These are phyloP conservation scores for Suillus bovinus DNA, from an alignment of 768 basidiomycete genomes.

Conservation along the genomic window DNA sequence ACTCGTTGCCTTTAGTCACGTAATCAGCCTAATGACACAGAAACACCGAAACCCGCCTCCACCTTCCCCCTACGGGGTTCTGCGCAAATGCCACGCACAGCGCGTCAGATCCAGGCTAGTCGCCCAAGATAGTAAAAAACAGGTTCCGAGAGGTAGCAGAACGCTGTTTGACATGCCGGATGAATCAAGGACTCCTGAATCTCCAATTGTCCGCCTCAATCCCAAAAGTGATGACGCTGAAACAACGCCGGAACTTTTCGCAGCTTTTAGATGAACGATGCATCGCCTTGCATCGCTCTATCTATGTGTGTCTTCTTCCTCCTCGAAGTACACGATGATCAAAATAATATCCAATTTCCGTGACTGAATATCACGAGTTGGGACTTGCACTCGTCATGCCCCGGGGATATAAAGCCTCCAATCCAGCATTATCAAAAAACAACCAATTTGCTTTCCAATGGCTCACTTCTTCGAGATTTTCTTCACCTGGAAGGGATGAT, in stretches of 20 bases:
- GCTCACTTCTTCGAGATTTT: conserved; percentile 54
- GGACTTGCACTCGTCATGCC: conserved; percentile 16
- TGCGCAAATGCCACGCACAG: not conserved
- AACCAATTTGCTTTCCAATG: conserved; percentile 25
- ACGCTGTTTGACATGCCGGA: conserved; percentile 5
- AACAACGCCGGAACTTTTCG: conserved; percentile 2
- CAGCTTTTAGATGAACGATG: conserved; percentile 4
- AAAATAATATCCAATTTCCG: conserved; percentile 47
- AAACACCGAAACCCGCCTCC: not conserved
- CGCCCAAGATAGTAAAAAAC: conserved; percentile 2
- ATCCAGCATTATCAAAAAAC: conserved; percentile 1
- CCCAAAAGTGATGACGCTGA: conserved; percentile 1
- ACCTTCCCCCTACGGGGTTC: not conserved
- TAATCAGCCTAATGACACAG: not conserved
- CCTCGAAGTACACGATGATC: conserved; percentile 51
- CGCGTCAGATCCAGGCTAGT: conserved; percentile 1
- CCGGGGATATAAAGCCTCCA: conserved; percentile 30
- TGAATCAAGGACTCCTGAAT: not conserved
- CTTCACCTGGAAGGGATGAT: conserved; percentile 72
- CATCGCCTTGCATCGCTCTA: conserved; percentile 2
- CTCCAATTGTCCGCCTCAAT: not conserved
- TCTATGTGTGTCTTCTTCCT: conserved; percentile 19
- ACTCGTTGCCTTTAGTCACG: not conserved
- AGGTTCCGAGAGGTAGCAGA: conserved; percentile 2
- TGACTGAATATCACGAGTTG: conserved; percentile 50